Base-by-base conservation (phyloP, 2,329 filamentous ascomycete species). In the Ploettnerulaceae sp. region DNA sequence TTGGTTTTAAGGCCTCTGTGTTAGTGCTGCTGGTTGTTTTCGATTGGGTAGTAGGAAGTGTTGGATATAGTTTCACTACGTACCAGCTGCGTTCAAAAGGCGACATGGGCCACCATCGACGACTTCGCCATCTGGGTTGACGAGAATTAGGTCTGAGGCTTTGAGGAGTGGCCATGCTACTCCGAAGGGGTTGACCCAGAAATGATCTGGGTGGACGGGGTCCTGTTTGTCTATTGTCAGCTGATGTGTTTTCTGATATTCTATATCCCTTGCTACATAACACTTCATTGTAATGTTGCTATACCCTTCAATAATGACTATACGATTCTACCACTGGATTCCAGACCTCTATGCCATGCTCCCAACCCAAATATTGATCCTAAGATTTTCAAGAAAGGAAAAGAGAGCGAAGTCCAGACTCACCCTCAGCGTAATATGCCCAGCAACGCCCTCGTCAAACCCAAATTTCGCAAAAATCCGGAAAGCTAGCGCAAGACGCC, bases 111-210 rank as follows among this genome's bases (percentile, higher is more conserved):
- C 82, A 3, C 82, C 81, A 8, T 78, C 81, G 24, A 86, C 74
- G 18, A 86, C 73, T 18, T 77, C 66, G 2, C 82, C 82, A 0
- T 73, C 62, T 40, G 78, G 70, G 55, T 82, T 71, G 1, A 86
- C 81, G 12, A 75, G 76, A 44, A 86, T 84, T n/a, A 87, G 70
- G 53, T 86, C 81, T 0, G 77, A 81, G 0, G 74, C 71, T 47
- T 77, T 82, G 33, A 86, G 76, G 1, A 62, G 47, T 7, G 61
- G 61, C 61, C 61, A 65, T 2, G 61, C 60, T 14, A 65, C 59
- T 12, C 61, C 62, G 42, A 65, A 64, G 11, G 62, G 62, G 26
- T 65, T 65, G 3, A 64, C 61, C 62, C 62, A 64, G 17, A 64
- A 64, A 26, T 52, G 55, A 5, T 56, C 57, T 14, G 62, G 60